Base-by-base conservation (phyloP, 2,329 filamentous ascomycete species). In the Incumbomyces lentus region DNA sequence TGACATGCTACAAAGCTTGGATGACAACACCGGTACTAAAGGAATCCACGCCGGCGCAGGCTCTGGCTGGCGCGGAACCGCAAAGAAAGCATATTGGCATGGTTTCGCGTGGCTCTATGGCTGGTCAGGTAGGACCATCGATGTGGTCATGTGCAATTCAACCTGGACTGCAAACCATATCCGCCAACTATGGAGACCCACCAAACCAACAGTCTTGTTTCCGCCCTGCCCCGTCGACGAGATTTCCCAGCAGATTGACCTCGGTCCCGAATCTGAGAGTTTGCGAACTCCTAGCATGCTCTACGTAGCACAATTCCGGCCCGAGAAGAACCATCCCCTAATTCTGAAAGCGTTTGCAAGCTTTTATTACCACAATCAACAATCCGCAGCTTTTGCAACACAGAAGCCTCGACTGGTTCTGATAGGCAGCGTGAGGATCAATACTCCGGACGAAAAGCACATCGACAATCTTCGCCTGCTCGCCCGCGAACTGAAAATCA, bases 101-200 rank as follows among this genome's bases (percentile, higher is more conserved):
- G 60, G 82, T 1, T 98, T 98, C 60, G 89, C 92, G 0, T 69
- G 71, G 37, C 64, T 93, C 2, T 98, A 98, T 67, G 82, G 83
- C 38, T 80, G 77, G 67, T 82, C 93, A 37, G 92, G 92, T 17
- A 78, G 83, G 17, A 81, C 83, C 13, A 78, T 95, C 37, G 89
- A 98, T 60, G 78, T 95, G 0, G 90, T 96, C 55, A 95, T 96
- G 86, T 95, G 92, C 49, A 98, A 98, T 66, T 95, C 87, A 4
- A 86, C 78, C 49, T 98, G 92, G 92, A 98, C 92, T 0, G 84
- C 92, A 55, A 75, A 68, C 1, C 88, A 96, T 60, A 83, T 96
- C 54, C 76, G 80, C 52, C 74, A 76, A 6, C 73, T 96, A 6
- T 96, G 90, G 90, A 61, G 62, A 46, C 49, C 56, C 45, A 35